Evolutionary conservation across 2,329 filamentous ascomycete genomes (phyloP), one percentile per base, ranked within the genome.

Genomic region (Arthrobotrys sinensis): DNA sequence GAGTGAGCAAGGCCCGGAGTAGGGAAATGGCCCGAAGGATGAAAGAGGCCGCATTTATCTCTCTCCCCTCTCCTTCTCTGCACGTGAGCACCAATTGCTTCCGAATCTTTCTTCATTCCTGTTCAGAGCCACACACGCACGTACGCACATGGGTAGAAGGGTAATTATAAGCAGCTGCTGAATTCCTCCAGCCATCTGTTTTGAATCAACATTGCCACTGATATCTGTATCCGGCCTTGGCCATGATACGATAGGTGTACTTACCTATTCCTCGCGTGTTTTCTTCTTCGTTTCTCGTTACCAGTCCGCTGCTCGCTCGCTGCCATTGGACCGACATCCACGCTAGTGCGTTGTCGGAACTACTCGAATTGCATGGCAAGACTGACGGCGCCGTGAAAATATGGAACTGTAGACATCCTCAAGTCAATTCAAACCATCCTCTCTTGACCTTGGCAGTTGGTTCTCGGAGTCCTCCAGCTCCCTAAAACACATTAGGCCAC

Each of bases 291-390:
- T 66, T 11, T 12, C 43, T 52, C 46, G 43, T 66, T 66, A 52
- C 64, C 64, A 62, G 40, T 16, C 16, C 8, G 19, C 43, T 19
- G 12, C n/a, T 34, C 38, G 32, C 6, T 36, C 40, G 21, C 43
- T 34, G 60, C 60, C 38, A 48, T 52, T 72, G 57, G 34, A 57
- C 40, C 46, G 43, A 48, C 38, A 5, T 46, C 8, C 8, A 50
- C 50, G 60, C 69, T 73, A 73, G 69, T 66, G 69, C 69, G 34
- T 34, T 50, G 69, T 73, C 60, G 69, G 69, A 73, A 73, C 48
- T 50, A 24, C 24, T 53, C 60, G 40, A 73, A 73, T 43, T 43
- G 36, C 36, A 50, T 53, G 64, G 28, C 69, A 43, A 60, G 53
- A 45, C 45, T n/a, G 21, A 65, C 46, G 40, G 19, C 28, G 50